Evolutionary conservation across 495 filamentous ascomycete genomes (phyloP).

Genomic region (Filosporella fistucella): DNA sequence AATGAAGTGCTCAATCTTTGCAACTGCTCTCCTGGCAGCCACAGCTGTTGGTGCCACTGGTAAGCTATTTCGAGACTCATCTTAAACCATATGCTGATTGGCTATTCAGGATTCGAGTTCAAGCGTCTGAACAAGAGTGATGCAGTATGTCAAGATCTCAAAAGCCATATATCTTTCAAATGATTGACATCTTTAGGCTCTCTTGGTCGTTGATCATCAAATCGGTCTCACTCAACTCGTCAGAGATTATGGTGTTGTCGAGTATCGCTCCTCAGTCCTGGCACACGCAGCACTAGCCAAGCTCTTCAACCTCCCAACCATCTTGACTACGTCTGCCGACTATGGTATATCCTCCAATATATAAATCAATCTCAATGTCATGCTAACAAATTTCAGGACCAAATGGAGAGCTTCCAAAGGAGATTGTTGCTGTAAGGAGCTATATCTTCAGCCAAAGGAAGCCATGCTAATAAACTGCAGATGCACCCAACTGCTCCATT

Average conservation of each 20-base stretch:
- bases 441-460: neutral
- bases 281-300: slow-evolving; percentile 65
- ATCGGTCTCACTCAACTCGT: slow-evolving; percentile 62
- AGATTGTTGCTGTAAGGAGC: slow-evolving; percentile 45
- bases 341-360: slow-evolving; percentile 21
- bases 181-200: slow-evolving; percentile 31
- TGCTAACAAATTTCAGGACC: slow-evolving; percentile 36
- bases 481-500: slow-evolving; percentile 65
- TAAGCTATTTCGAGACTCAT: neutral
- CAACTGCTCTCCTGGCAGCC: slow-evolving; percentile 1
- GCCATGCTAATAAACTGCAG: neutral
- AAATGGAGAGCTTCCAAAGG: slow-evolving; percentile 67
- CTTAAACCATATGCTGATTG: slow-evolving; percentile 20
- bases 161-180: neutral
- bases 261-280: slow-evolving; percentile 63
- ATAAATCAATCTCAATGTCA: neutral
- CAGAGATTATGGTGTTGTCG: slow-evolving; percentile 57
- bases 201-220: slow-evolving; percentile 70
- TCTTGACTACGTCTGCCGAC: slow-evolving; percentile 67
- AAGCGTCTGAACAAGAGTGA: slow-evolving; percentile 53
- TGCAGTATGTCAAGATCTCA: slow-evolving; percentile 31
- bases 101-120: slow-evolving; percentile 13
- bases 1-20: slow-evolving; percentile 2
- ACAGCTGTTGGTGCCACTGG: neutral
- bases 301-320: slow-evolving; percentile 62